Evolutionary conservation across 192 early-diverging fungal genomes (phyloP).

Genomic region (Backusella macrospora): DNA sequence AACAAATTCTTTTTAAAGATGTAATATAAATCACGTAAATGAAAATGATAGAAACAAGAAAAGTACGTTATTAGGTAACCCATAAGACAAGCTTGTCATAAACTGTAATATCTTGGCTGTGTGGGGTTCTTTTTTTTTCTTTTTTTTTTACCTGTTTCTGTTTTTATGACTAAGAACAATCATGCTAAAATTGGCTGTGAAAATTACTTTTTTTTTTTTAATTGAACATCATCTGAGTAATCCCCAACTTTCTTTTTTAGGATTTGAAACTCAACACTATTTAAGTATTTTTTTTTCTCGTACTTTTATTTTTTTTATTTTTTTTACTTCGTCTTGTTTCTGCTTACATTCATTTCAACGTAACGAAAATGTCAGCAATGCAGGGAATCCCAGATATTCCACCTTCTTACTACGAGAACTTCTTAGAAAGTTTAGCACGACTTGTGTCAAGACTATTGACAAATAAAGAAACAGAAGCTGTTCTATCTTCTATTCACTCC

Average conservation of each 20-base stretch:
- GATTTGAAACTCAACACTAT: conserved; percentile 11
- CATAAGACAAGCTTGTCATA: conserved; percentile 7
- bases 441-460: conserved; percentile 65
- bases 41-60: too few species aligned
- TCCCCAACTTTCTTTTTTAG: conserved; percentile 12
- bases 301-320: neutral
- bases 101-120: neutral
- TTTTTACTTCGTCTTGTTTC: neutral
- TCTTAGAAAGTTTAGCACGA: conserved; percentile 63
- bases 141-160: too few species aligned
- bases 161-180: neutral
- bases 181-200: conserved; percentile 9
- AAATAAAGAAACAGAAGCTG: conserved; percentile 65
- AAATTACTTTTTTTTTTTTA: neutral
- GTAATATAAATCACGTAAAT: too few species aligned
- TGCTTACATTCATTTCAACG: neutral
- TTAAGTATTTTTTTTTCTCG: neutral
- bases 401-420: conserved; percentile 55
- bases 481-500: conserved; percentile 56
- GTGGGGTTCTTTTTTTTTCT: neutral
- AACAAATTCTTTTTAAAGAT: too few species aligned
- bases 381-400: conserved; percentile 29
- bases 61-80: too few species aligned
- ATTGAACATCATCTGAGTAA: conserved; percentile 1
- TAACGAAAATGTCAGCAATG: neutral